Evolutionary conservation across 192 early-diverging fungal genomes (phyloP), one percentile per base, ranked within the genome.

Genomic region (Coemansia sp.): DNA sequence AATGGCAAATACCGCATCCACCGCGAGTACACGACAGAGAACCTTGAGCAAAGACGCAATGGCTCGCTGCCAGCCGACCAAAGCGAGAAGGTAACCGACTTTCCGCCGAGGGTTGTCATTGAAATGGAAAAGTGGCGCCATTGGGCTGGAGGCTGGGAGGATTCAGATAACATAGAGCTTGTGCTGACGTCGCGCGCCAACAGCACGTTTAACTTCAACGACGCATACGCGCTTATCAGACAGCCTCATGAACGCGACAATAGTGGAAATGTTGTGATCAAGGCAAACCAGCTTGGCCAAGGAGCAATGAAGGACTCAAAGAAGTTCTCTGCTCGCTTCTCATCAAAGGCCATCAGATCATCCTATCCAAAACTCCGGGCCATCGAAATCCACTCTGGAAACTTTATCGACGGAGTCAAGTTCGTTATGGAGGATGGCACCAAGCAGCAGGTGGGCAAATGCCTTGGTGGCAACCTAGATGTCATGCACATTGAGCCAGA

Each of bases 331-430:
- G 84, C 64, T 41, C 55, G 20, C 32, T 85, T 85, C 32, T 50
- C 77, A 1, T 50, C 67, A 45, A 76, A 75, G 41, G 43, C 25
- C 67, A 62, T 66, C 39, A 51, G 60, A 39, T 67, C 67, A 9
- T 43, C 70, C 1, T 13, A 42, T 41, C 72, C 65, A 16, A 71
- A 58, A 45, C 65, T 75, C 59, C 64, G 64, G 10, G 45, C 64
- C 10, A 71, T 85, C 39, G 78, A 74, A 56, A 63, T 89, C 17
- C 80, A 77, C 60, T 63, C 74, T 22, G 86, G 84, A 17, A 54
- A 59, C 17, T 86, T 72, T 44, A 66, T 89, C 19, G 87, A 90
- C 64, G 85, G 88, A 2, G 57, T 88, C 40, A 67, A 65, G 10
- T 67, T 87, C 25, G 68, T 68, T 49, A 72, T 84, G 73, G 70